Evolutionary conservation across 495 filamentous ascomycete species (phyloP), one percentile per base, ranked within the genome.

Genomic region (Trichodelitschia bisporula): DNA sequence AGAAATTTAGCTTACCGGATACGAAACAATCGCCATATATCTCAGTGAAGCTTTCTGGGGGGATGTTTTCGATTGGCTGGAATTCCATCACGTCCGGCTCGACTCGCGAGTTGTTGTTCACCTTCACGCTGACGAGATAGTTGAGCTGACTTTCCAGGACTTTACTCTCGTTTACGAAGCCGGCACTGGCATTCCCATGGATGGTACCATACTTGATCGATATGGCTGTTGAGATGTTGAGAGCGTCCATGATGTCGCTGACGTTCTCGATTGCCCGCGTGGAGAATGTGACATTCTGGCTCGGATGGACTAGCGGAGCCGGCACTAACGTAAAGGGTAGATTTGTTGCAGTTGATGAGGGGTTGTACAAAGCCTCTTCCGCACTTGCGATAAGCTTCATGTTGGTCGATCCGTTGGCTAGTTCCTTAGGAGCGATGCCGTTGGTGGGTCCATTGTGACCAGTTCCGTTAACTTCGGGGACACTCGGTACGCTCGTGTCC

Each of bases 1-100:
- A n/a, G n/a, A n/a, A n/a, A n/a, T n/a, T n/a, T n/a, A n/a, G n/a
- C n/a, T n/a, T n/a, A n/a, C n/a, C n/a, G 3, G 43, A 44, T 14
- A 52, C 50, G 33, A 50, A 52, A 30, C 40, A 43, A 23, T 52
- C 48, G 11, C 49, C 49, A 11, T 45, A 51, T 8, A 51, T 42
- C 21, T 51, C 44, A 11, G 41, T 47, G 27, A 53, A 53, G 9
- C 39, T 36, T 9, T 39, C 33, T 4, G 41, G 31, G 0, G 40
- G 39, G 8, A 51, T 26, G 18, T 36, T 38, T 1, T 41, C 30
- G 18, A 51, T 47, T 4, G 43, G 41, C 21, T 44, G 37, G 28
- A 51, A 51, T 9, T 32, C 36, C 42, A 48, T 45, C 2, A 34
- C 35, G 13, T 45, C 34, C 10, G 19, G 30, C 9, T 35, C 18